These are phyloP conservation scores for Cymbidium sinense DNA, from an alignment of 106 monocot genomes.

Conservation along the genomic window DNA sequence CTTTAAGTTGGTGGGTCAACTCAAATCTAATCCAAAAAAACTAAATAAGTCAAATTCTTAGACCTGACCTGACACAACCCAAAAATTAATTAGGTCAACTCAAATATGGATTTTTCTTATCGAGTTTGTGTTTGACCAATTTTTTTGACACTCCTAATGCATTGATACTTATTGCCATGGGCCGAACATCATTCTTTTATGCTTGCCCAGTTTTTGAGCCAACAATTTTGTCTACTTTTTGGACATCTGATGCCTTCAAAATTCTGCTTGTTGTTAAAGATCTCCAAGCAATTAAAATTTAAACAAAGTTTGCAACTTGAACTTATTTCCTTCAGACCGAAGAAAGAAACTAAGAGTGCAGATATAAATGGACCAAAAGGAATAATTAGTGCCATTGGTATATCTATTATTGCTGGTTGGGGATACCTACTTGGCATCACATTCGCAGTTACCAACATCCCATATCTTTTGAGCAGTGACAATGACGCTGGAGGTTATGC, in stretches of 20 bases:
- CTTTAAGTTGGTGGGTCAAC: no score
- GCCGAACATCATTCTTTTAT: background rate
- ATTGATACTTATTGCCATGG: background rate
- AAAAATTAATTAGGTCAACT: no score
- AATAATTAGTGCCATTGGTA: conserved; percentile 70
- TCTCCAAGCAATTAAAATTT: background rate
- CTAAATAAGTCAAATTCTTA: no score
- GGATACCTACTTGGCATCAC: conserved; percentile 80
- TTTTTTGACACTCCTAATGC: no score
- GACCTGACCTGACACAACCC: no score
- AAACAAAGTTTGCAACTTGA: background rate
- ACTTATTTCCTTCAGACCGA: conserved; percentile 43
- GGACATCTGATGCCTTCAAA: background rate
- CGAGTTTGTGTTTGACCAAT: no score
- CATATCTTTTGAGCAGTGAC: conserved; percentile 52
- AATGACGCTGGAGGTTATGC: conserved; percentile 97
- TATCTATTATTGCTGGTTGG: conserved; percentile 77
- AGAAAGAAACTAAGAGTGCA: conserved; percentile 80
- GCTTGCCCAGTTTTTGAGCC: background rate
- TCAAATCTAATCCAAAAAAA: no score
- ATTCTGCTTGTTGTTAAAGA: background rate
- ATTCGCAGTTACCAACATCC: conserved; percentile 71
- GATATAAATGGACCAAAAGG: conserved; percentile 80
- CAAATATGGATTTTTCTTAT: no score
- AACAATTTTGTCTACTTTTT: background rate